These are phyloP conservation scores for Lachnellula suecica DNA, from an alignment of 2,329 filamentous ascomycete genomes.

Conservation along the genomic window DNA sequence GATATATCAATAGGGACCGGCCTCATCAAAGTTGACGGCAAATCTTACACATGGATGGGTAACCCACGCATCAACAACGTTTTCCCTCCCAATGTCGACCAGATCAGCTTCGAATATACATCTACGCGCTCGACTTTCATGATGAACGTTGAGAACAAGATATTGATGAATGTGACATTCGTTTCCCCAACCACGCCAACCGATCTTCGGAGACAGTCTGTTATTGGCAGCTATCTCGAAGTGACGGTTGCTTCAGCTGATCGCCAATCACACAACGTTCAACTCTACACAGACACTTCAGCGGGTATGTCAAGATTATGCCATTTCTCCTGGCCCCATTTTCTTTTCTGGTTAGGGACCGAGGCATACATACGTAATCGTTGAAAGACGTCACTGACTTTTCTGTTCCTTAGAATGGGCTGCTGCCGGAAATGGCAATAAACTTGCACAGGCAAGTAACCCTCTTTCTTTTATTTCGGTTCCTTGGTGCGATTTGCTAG, in stretches of 20 bases:
- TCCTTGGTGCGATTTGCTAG: too few species aligned
- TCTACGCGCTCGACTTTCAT: conserved; percentile 70
- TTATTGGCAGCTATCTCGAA: conserved; percentile 69
- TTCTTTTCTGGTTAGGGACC: too few species aligned
- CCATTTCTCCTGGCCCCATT: too few species aligned
- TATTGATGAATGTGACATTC: conserved; percentile 68
- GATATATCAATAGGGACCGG: too few species aligned
- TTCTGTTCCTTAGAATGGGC: too few species aligned
- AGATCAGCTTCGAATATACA: conserved; percentile 67
- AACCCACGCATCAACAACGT: conserved; percentile 41
- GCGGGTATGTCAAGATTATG: conserved; percentile 49
- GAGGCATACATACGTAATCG: too few species aligned
- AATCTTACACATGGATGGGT: conserved; percentile 68
- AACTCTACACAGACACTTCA: conserved; percentile 72
- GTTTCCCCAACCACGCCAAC: conserved; percentile 68
- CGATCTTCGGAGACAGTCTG: conserved; percentile 66
- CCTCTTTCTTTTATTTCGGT: too few species aligned
- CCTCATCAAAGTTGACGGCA: conserved; percentile 67
- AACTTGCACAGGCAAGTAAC: too few species aligned
- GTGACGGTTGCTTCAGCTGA: conserved; percentile 63
- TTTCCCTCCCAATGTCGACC: conserved; percentile 49
- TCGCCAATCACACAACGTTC: conserved; percentile 59
- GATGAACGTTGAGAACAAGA: conserved; percentile 59
- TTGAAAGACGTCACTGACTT: too few species aligned
- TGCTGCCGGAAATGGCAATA: too few species aligned